phyloP scores from a whole-genome alignment of 23 red algal genomes.

The Agarophyton chilense region DNA sequence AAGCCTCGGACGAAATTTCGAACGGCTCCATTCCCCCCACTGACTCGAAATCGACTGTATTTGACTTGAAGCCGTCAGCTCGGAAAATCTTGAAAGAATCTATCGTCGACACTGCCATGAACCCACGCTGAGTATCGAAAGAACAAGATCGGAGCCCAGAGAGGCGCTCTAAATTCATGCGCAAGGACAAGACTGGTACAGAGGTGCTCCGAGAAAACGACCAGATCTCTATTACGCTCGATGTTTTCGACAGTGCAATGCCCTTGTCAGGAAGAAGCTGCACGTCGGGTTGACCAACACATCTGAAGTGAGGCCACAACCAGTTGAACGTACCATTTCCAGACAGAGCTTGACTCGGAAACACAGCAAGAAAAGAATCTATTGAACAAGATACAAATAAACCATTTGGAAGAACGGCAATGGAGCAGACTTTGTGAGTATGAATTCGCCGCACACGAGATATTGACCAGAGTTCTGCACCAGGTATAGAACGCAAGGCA shows the following conservation, averaged over 20 bases:
- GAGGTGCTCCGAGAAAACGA: neutral
- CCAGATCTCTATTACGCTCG: neutral
- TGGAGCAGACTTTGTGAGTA: constrained; percentile 36
- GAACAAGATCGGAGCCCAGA: neutral
- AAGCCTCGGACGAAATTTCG: neutral
- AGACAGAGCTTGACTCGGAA: neutral
- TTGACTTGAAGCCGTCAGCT: neutral
- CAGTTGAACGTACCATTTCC: neutral
- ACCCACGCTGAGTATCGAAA: neutral
- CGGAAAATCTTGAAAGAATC: constrained; percentile 7
- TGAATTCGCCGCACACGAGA: constrained; percentile 21
- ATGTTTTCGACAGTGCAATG: neutral
- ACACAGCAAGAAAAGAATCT: constrained; percentile 29
- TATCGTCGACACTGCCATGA: neutral
- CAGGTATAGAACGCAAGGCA: neutral
- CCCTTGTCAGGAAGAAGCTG: neutral
- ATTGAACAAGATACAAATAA: constrained; percentile 29
- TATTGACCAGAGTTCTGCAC: constrained; percentile 17
- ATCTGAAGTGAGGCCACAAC: neutral
- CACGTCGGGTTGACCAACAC: constrained; percentile 8
- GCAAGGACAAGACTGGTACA: neutral
- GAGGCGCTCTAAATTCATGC: constrained; percentile 3
- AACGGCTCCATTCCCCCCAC: neutral
- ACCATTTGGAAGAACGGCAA: constrained; percentile 29
- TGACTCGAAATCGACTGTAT: neutral